These are phyloP conservation scores for Picea abies DNA, from an alignment of 83 land plant species.

Conservation along the genomic window DNA sequence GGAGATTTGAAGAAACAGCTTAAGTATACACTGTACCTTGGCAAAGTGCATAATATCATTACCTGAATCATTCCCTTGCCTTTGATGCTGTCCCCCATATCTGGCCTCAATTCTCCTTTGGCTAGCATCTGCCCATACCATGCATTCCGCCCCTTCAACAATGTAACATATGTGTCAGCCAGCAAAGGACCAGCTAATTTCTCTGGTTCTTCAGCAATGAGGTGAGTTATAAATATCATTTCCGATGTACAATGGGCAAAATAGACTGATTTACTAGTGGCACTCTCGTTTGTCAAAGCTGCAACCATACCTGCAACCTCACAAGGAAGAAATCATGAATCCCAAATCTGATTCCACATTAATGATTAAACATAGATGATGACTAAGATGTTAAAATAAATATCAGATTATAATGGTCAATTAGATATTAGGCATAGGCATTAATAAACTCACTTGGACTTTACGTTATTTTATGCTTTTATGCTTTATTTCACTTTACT, in stretches of 20 bases:
- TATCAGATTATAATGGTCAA: no score
- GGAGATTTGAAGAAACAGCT: constrained; percentile 26
- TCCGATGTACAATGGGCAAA: constrained; percentile 51
- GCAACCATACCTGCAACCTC: constrained; percentile 43
- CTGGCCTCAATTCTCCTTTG: constrained; percentile 37
- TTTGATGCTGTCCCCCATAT: constrained; percentile 49
- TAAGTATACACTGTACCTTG: constrained; percentile 3
- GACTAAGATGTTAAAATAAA: no score
- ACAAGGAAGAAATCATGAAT: not conserved
- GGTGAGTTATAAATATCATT: constrained; percentile 53
- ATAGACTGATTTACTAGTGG: constrained; percentile 53
- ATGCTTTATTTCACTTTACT: no score
- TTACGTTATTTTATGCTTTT: no score
- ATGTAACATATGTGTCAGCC: constrained; percentile 53
- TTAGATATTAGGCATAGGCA: no score
- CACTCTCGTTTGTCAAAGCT: constrained; percentile 50
- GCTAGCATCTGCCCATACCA: constrained; percentile 55
- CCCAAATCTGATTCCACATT: not conserved
- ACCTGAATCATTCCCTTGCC: constrained; percentile 66
- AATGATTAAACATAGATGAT: not conserved
- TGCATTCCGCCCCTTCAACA: constrained; percentile 53
- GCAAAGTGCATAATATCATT: constrained; percentile 5
- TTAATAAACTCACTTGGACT: no score
- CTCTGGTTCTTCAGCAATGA: constrained; percentile 46
- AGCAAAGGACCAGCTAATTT: constrained; percentile 49